These are phyloP conservation scores for Aurantiochytrium sp. DNA, from an alignment of 108 stramenopile genomes.

Conservation along the genomic window DNA sequence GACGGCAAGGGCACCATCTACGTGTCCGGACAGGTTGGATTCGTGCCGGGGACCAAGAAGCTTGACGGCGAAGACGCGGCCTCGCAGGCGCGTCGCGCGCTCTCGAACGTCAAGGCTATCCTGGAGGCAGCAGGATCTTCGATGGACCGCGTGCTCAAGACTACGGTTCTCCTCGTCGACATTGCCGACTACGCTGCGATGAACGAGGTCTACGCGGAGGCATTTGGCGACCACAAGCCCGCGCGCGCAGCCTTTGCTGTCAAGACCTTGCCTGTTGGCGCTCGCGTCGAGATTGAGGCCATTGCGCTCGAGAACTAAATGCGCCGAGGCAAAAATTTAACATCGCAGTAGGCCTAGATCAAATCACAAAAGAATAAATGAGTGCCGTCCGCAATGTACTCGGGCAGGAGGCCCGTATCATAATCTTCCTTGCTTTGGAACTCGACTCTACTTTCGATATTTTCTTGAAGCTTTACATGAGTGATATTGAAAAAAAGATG, in stretches of 20 bases:
- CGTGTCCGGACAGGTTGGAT: constrained; percentile 16
- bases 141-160: constrained; percentile 18
- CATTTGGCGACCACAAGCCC: background rate
- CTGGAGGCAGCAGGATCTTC: constrained; percentile 6
- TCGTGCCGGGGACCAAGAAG: background rate
- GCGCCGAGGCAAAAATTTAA: background rate
- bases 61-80: background rate
- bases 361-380: too few species aligned
- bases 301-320: background rate
- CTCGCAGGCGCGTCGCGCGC: background rate
- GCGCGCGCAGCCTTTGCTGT: background rate
- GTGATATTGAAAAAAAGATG: too few species aligned
- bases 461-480: too few species aligned
- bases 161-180: constrained; percentile 15
- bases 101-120: constrained; percentile 4
- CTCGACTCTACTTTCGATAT: too few species aligned
- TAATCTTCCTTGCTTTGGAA: too few species aligned
- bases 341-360: too few species aligned
- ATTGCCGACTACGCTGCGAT: background rate
- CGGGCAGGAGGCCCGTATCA: too few species aligned
- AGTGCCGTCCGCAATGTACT: too few species aligned
- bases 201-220: constrained; percentile 3
- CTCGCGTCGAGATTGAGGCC: background rate
- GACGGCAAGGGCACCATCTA: background rate
- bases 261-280: background rate